Base-by-base conservation (phyloP, 805 yeast genomes). In the Wickerhamomyces pijperi region DNA sequence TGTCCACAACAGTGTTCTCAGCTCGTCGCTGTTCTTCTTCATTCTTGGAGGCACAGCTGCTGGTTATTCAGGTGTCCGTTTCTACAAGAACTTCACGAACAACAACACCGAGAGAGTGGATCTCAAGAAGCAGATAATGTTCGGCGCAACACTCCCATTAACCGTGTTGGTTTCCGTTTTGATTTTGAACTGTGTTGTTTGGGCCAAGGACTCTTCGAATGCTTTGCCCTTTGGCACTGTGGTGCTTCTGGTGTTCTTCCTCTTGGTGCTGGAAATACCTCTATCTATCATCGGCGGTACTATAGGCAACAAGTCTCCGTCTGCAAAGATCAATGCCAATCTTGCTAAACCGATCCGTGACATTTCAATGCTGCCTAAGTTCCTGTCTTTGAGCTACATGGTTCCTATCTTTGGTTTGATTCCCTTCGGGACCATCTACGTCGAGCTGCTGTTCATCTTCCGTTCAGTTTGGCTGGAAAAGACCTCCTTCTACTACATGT, bases 211-310 rank as follows among this genome's bases (percentile, higher is more conserved):
- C 45, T 77, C 92, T 1, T 77, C 92, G 1, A 65, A 71, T 37
- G 87, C 90, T 0, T 63, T 84, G 34, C 95, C 95, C 13, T 80
- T 85, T 47, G 81, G 85, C 5, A 79, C 94, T 0, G 68, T 85
- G 17, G 58, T 81, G 7, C 68, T 74, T 2, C 56, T 85, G 34
- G 55, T 82, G n/a, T 46, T 68, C 8, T 57, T 78, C 38, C 80
- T 83, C 56, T 65, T 79, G 34, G 50, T 79, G 13, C 56, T 82
- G n/a, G 82, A 83, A 48, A 65, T 83, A 11, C 95, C 95, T 2
- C 62, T 86, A 39, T 80, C 88, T 8, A 43, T 82, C 11, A 44
- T 81, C 33, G 95, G 95, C n/a, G 90, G 86, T 2, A 59, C 61
- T 23, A 46, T 68, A 38, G 70, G 74, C 6, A 74, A 75, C 49